Evolutionary conservation across 1,139 yeast species (phyloP).

Genomic region (Yamadazyma atlantica): DNA sequence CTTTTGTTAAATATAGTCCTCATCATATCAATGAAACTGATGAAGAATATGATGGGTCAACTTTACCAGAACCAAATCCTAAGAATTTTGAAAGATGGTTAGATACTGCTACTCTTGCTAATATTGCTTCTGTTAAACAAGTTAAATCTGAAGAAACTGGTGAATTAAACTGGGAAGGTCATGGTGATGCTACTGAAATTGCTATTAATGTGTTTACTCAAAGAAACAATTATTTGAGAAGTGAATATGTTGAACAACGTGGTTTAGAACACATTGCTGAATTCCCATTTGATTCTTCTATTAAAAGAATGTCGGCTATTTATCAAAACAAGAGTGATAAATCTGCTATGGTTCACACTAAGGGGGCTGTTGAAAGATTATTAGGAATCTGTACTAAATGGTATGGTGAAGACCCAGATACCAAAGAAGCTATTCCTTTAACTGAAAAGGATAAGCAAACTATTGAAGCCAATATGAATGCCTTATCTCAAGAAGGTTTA

Average conservation of each 20-base stretch:
- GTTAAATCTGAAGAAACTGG: conserved; percentile 28
- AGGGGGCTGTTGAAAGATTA: conserved; percentile 81
- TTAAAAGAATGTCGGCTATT: conserved; percentile 72
- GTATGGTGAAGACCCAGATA: conserved; percentile 33
- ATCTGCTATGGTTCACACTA: conserved; percentile 49
- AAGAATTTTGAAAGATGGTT: conserved; percentile 48
- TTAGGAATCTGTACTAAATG: conserved; percentile 57
- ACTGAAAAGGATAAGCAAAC: conserved; percentile 37
- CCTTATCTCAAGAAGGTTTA: conserved; percentile 66
- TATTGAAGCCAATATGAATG: conserved; percentile 60
- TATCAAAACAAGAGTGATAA: conserved; percentile 37
- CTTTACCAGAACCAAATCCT: conserved; percentile 25
- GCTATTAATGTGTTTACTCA: conserved; percentile 75
- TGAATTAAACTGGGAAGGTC: conserved; percentile 58
- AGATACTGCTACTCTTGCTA: conserved; percentile 66
- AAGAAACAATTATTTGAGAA: conserved; percentile 52
- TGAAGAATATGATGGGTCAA: conserved; percentile 34
- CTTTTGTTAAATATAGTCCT: conserved; percentile 43
- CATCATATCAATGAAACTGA: conserved; percentile 33
- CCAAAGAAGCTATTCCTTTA: conserved; percentile 29
- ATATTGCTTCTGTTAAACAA: conserved; percentile 61
- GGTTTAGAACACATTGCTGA: conserved; percentile 52
- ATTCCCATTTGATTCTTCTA: conserved; percentile 76
- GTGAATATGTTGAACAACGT: conserved; percentile 32
- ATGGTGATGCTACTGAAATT: conserved; percentile 84